These are phyloP conservation scores for Bryoerythrophyllum caledonicum DNA, from an alignment of 225 moss, liverwort and hornwort genomes.

Conservation along the genomic window DNA sequence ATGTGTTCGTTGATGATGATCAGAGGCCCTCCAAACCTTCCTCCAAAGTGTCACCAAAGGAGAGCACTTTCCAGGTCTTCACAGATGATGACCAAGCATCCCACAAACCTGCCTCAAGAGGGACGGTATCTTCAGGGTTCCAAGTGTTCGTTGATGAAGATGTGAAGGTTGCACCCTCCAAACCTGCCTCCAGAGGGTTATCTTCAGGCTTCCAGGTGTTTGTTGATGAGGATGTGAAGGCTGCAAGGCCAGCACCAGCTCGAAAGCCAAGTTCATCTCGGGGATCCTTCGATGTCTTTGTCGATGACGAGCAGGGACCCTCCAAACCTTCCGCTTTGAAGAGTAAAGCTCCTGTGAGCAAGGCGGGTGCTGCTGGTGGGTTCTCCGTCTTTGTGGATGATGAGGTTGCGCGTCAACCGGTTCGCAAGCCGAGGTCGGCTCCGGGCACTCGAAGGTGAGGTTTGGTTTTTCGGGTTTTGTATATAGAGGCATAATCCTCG, in stretches of 20 bases:
- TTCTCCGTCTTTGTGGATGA: constrained; percentile 63
- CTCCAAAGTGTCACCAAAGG: neutral
- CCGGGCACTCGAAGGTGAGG: constrained; percentile 27
- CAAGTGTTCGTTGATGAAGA: constrained; percentile 45
- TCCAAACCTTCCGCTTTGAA: constrained; percentile 8
- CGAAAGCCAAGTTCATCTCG: constrained; percentile 5
- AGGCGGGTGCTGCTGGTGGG: constrained; percentile 18
- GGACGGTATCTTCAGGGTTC: constrained; percentile 11
- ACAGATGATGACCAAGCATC: constrained; percentile 48
- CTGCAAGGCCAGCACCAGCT: constrained; percentile 5
- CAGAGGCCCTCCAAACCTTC: neutral
- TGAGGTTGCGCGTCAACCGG: constrained; percentile 25
- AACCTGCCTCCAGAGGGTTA: constrained; percentile 4
- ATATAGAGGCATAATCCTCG: constrained; percentile 20
- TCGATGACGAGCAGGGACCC: constrained; percentile 27
- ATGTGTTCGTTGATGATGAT: constrained; percentile 44
- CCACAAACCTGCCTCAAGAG: neutral
- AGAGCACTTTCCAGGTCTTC: constrained; percentile 29
- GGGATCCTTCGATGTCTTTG: constrained; percentile 42
- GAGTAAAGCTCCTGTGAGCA: neutral
- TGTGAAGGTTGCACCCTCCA: constrained; percentile 3
- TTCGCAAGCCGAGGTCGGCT: constrained; percentile 28
- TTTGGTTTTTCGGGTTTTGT: neutral
- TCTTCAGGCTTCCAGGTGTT: constrained; percentile 26
- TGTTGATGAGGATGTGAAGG: constrained; percentile 44